Conservation (phyloP, 2,329 filamentous ascomycete species). For the Botryotinia calthae region DNA sequence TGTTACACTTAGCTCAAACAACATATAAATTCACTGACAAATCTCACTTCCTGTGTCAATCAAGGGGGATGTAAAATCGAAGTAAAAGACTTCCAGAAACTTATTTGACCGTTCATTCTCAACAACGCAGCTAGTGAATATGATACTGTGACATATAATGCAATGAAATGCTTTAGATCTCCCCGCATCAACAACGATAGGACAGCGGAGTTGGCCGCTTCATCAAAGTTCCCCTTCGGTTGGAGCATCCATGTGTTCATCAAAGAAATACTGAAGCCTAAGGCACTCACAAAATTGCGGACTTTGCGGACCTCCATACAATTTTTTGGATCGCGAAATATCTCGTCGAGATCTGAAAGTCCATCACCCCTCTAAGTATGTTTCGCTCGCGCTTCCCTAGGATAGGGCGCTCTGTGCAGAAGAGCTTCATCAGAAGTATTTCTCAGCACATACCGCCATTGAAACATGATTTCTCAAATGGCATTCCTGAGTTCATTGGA, state of each 20-base stretch:
- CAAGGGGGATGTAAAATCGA: constrained; percentile 22
- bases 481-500: constrained; percentile 70
- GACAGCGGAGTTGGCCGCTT: constrained; percentile 19
- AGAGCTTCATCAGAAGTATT: constrained; percentile 3
- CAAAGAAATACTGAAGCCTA: neutral
- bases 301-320: constrained; percentile 13
- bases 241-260: neutral
- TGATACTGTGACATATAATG: constrained; percentile 2
- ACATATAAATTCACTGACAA: neutral
- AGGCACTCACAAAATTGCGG: neutral
- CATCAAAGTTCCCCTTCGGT: neutral
- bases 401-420: constrained; percentile 26
- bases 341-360: constrained; percentile 9
- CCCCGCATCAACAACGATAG: constrained; percentile 7
- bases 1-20: constrained; percentile 18
- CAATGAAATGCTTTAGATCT: neutral
- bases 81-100: constrained; percentile 9
- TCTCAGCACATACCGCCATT: constrained; percentile 41
- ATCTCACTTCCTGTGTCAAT: neutral
- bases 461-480: constrained; percentile 47
- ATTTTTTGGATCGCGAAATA: constrained; percentile 21
- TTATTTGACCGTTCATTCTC: constrained; percentile 26
- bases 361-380: constrained; percentile 28
- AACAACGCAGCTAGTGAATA: neutral
- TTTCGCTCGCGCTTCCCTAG: constrained; percentile 37